phyloP scores from a whole-genome alignment of 176 grass and related monocot species.

The Microstegium vimineum region DNA sequence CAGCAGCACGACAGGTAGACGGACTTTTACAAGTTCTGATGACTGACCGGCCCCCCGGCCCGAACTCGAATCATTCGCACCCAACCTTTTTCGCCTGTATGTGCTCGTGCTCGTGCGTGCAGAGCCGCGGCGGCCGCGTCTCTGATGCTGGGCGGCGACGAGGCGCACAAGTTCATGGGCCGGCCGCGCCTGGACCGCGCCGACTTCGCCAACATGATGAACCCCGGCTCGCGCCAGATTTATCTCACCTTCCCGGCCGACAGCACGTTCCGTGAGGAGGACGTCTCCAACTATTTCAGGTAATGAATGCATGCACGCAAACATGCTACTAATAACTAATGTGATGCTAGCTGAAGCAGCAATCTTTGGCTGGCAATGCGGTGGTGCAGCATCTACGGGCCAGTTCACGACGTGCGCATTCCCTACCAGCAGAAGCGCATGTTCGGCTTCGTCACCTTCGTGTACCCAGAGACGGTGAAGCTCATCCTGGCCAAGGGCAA shows the following conservation, averaged over 20 bases:
- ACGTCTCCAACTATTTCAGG: slow-evolving; percentile 89
- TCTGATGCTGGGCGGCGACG: slow-evolving; percentile 62
- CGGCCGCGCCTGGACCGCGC: slow-evolving; percentile 52
- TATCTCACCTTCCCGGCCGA: slow-evolving; percentile 82
- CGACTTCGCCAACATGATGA: slow-evolving; percentile 64
- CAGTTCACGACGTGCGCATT: slow-evolving; percentile 92
- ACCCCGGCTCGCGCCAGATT: slow-evolving; percentile 74
- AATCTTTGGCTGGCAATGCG: too few relatives aligned
- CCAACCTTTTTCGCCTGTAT: background rate
- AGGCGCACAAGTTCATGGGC: slow-evolving; percentile 61
- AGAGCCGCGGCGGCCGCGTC: slow-evolving; percentile 68
- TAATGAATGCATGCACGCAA: slow-evolving; percentile 4
- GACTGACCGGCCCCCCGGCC: too few relatives aligned
- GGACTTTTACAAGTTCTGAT: background rate
- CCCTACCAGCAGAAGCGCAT: slow-evolving; percentile 96
- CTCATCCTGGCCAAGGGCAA: slow-evolving; percentile 92
- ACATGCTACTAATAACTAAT: background rate
- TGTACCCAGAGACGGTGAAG: slow-evolving; percentile 88
- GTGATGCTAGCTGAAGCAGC: too few relatives aligned
- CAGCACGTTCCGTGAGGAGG: slow-evolving; percentile 82
- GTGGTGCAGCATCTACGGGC: slow-evolving; percentile 82
- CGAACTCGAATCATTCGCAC: background rate
- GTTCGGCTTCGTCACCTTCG: slow-evolving; percentile 96
- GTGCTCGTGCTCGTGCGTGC: too few relatives aligned
- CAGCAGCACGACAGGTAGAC: slow-evolving; percentile 82